These are phyloP conservation scores for Sporothrix curviconia DNA, from an alignment of 2,329 filamentous ascomycete species.

Conservation along the genomic window DNA sequence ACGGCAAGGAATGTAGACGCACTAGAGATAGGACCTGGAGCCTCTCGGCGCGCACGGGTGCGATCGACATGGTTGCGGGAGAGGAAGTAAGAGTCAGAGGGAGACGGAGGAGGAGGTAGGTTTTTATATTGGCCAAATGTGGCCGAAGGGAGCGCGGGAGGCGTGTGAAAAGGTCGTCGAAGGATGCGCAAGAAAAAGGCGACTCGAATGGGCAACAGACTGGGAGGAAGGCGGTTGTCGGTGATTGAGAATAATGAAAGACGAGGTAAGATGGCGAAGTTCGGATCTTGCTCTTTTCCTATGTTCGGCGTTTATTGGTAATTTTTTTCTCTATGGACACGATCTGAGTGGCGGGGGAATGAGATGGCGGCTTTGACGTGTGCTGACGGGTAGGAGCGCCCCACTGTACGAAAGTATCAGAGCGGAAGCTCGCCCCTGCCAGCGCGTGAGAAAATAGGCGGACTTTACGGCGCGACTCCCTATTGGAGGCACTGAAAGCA, in stretches of 20 bases:
- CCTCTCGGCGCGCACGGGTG: constrained; percentile 27
- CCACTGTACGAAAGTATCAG: not conserved
- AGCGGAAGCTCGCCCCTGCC: no score
- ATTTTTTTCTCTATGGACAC: not conserved
- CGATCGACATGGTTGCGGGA: constrained; percentile 6
- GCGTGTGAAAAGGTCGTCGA: not conserved
- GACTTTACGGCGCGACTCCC: not conserved
- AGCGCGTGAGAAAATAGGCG: not conserved
- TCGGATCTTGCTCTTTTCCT: not conserved
- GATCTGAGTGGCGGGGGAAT: not conserved
- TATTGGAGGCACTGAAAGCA: no score
- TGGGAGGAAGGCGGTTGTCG: not conserved
- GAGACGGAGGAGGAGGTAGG: not conserved
- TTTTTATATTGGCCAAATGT: constrained; percentile 3
- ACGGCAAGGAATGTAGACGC: constrained; percentile 22
- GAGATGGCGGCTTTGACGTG: not conserved
- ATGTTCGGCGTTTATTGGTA: constrained; percentile 5
- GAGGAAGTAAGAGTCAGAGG: not conserved
- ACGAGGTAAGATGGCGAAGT: not conserved
- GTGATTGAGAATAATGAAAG: not conserved
- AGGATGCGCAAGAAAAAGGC: not conserved
- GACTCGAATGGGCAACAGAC: not conserved
- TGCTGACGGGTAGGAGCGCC: not conserved
- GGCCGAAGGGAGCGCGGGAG: not conserved
- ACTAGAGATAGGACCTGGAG: constrained; percentile 53